Evolutionary conservation across 2,329 filamentous ascomycete genomes (phyloP), one percentile per base, ranked within the genome.

Genomic region (Fusarium duplospermum): DNA sequence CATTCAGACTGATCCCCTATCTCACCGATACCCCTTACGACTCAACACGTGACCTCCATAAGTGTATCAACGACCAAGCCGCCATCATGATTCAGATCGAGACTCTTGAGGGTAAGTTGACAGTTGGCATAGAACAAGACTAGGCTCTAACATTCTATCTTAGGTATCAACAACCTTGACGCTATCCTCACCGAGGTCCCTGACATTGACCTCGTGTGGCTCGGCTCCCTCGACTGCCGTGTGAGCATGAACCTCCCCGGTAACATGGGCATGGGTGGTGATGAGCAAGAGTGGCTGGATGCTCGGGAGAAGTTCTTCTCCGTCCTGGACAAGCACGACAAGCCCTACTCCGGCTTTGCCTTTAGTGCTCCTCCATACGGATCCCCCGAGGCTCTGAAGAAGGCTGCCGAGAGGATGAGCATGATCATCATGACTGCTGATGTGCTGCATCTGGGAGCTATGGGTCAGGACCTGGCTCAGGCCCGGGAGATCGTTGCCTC

Each of bases 31-130:
- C 27, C 4, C 64, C 81, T 20, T 76, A 73, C 54, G 80, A 85
- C 63, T 64, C 80, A 11, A 68, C 67, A n/a, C 67, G 77, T 6
- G 80, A 83, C 33, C 66, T 86, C 9, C 81, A 82, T 67, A 76
- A 82, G 68, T 83, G 82, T 69, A 60, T 86, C 33, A 87, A 87
- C 76, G 75, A 84, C 61, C 86, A 87, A 76, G 85, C 86, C 1
- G 86, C 86, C 54, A 77, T 87, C 66, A 84, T 87, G 79, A 85
- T 87, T 57, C 86, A 87, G 75, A 84, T 87, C 42, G 86, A 87
- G 76, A 79, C 81, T 1, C 73, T 83, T 6, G 77, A 81, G 24
- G 78, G 76, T 77, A 35, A 50, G 66, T 69, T 29, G 2, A 14
- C 8, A 6, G 14, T 9, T 27, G 5, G 2, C 18, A 20, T 20